Evolutionary conservation across 768 basidiomycete genomes (phyloP).

Genomic region (Tulasnella sp.): DNA sequence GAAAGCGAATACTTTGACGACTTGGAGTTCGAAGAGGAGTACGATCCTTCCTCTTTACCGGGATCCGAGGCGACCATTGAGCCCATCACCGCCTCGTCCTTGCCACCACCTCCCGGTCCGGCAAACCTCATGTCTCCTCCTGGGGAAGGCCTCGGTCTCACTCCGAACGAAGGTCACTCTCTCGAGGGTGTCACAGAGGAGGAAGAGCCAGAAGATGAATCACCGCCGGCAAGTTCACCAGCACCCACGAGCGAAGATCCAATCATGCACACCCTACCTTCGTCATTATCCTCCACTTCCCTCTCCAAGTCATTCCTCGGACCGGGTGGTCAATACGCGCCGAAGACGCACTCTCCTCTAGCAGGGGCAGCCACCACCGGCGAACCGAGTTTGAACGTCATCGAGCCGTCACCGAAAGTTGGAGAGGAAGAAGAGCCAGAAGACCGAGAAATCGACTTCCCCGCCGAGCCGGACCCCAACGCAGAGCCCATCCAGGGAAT

Average conservation of each 20-base stretch:
- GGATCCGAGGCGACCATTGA: neutral
- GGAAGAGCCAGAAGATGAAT: slow-evolving; percentile 8
- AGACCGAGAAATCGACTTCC: slow-evolving; percentile 2
- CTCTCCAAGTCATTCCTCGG: neutral
- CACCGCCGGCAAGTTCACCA: neutral
- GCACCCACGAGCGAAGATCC: neutral
- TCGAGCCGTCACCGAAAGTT: no score
- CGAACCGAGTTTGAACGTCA: no score
- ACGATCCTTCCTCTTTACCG: slow-evolving; percentile 2
- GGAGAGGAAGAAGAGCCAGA: neutral
- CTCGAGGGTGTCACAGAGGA: slow-evolving; percentile 13
- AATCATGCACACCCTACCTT: neutral
- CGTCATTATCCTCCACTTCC: neutral
- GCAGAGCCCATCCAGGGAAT: slow-evolving; percentile 25
- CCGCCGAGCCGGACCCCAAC: slow-evolving; percentile 2
- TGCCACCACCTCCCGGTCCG: slow-evolving; percentile 2
- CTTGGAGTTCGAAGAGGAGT: slow-evolving; percentile 3
- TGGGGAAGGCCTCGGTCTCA: neutral
- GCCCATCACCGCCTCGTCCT: slow-evolving; percentile 6
- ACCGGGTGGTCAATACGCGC: neutral
- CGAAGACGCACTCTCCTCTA: neutral
- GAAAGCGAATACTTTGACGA: neutral
- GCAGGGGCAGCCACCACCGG: neutral
- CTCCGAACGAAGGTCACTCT: neutral
- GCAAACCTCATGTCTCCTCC: neutral